Percentiles rank a stretch among this genome's conserved stretches.
Evolutionary conservation across 345 rosid species (phyloP).

Genomic region (Sisymbrium altissimum): DNA sequence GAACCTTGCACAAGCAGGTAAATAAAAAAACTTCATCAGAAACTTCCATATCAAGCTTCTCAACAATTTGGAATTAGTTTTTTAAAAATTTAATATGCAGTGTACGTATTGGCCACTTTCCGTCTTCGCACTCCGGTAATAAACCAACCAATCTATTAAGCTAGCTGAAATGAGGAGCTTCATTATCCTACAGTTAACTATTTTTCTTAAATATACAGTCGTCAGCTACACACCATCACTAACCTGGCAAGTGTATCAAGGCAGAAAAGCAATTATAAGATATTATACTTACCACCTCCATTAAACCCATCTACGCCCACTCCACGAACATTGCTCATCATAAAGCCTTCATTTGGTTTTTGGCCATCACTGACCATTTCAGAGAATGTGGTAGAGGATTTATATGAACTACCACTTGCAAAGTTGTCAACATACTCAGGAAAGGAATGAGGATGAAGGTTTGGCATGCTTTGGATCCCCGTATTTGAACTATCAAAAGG

Average conservation of each 20-base stretch:
- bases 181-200: background rate
- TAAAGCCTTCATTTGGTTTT: conserved; percentile 45
- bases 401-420: conserved; percentile 49
- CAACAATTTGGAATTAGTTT: background rate
- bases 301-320: conserved; percentile 44
- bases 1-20: background rate
- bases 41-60: background rate
- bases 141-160: background rate
- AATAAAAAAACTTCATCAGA: background rate
- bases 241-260: background rate
- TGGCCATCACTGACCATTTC: conserved; percentile 46
- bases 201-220: background rate
- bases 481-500: conserved; percentile 48
- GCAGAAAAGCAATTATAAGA: background rate
- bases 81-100: no score
- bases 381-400: conserved; percentile 41
- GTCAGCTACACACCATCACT: background rate
- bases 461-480: conserved; percentile 44
- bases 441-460: conserved; percentile 70
- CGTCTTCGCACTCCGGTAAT: background rate
- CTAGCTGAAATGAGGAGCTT: background rate
- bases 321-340: conserved; percentile 46
- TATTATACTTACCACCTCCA: conserved; percentile 29
- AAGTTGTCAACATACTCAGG: conserved; percentile 67
- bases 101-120: background rate